These are phyloP conservation scores for Alnus rubra DNA, from an alignment of 306 rosid species.

Conservation along the genomic window DNA sequence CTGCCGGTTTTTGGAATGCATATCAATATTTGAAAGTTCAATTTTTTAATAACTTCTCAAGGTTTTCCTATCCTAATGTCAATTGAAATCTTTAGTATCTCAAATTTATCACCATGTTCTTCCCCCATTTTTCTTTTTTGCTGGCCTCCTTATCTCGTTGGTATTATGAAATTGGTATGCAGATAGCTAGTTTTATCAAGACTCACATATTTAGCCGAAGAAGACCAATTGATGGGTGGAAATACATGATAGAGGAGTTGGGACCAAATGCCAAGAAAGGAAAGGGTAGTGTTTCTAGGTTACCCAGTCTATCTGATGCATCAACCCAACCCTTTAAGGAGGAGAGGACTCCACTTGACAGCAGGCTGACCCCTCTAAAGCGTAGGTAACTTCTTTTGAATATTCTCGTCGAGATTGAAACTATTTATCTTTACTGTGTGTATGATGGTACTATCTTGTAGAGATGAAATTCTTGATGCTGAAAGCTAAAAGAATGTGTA, in stretches of 20 bases:
- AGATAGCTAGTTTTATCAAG: conserved; percentile 97
- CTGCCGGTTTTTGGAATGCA: not conserved
- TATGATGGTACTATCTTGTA: not conserved
- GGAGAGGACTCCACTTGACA: conserved; percentile 48
- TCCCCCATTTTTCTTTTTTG: not conserved
- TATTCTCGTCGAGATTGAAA: not conserved
- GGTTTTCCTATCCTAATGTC: not conserved
- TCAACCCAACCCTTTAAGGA: conserved; percentile 90
- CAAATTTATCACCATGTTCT: not conserved
- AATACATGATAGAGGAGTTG: conserved; percentile 93
- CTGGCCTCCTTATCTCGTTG: not conserved
- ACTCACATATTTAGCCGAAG: conserved; percentile 91
- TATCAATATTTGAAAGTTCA: not conserved
- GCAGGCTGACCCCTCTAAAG: conserved; percentile 35
- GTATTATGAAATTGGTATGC: conserved; percentile 31
- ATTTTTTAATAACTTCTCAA: not conserved
- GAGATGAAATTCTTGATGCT: not conserved
- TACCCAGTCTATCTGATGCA: conserved; percentile 82
- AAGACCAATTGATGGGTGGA: conserved; percentile 96
- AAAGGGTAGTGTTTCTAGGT: conserved; percentile 79
- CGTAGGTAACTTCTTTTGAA: conserved; percentile 31
- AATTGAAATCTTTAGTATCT: not conserved
- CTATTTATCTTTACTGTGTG: not conserved
- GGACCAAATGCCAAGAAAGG: conserved; percentile 97
- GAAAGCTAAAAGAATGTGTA: not conserved